A percentile compares a stretch with the other conserved stretches of the same genome.
phyloP scores from a whole-genome alignment of 805 yeast species.

The Cephaloascus albidus region DNA sequence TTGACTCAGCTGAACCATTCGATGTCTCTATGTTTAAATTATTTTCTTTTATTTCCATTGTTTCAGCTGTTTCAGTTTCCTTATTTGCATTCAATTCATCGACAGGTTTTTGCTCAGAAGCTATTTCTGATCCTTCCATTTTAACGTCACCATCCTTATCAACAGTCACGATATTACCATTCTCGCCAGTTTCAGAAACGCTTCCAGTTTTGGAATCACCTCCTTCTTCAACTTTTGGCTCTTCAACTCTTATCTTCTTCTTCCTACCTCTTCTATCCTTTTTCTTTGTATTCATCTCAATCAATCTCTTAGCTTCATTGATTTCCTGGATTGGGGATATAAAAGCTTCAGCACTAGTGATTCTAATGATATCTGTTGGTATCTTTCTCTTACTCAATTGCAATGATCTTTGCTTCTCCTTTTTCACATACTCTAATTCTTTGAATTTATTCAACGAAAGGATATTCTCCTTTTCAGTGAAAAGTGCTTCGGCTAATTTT shows the following conservation, averaged over 20 bases:
- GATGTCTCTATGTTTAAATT: too few species aligned
- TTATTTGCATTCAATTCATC: too few species aligned
- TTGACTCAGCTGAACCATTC: too few species aligned
- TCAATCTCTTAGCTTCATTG: constrained; percentile 31
- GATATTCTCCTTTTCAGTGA: constrained; percentile 72
- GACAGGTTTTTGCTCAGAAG: too few species aligned
- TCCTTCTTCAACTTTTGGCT: constrained; percentile 7
- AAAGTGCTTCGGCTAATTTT: constrained; percentile 50
- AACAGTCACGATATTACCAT: too few species aligned
- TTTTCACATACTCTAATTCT: constrained; percentile 78
- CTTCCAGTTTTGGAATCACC: background rate
- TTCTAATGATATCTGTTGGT: constrained; percentile 50
- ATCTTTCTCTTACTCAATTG: constrained; percentile 57
- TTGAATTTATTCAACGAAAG: constrained; percentile 67
- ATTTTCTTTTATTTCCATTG: background rate
- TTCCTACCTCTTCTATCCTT: constrained; percentile 36
- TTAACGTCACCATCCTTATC: too few species aligned
- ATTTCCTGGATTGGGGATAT: constrained; percentile 61
- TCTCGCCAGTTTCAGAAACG: background rate
- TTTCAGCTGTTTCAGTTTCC: background rate
- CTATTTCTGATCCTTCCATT: too few species aligned
- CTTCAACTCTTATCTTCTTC: constrained; percentile 25
- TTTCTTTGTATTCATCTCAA: constrained; percentile 25
- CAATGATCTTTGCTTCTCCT: constrained; percentile 66
- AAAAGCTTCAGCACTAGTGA: constrained; percentile 33